These are phyloP conservation scores for Aspergillus sergii DNA, from an alignment of 2,329 filamentous ascomycete genomes.

Conservation along the genomic window DNA sequence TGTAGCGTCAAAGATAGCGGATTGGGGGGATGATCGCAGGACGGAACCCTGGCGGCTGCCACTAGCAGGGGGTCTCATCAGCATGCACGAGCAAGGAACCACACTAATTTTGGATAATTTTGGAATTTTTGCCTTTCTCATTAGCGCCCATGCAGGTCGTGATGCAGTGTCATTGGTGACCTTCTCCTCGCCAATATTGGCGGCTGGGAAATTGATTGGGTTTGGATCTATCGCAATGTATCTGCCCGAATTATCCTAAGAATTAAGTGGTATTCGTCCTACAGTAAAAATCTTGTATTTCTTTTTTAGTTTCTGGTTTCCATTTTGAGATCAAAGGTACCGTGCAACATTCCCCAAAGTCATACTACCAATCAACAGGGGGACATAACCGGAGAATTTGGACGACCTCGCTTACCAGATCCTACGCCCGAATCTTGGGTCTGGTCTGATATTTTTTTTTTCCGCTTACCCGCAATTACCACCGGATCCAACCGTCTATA, in stretches of 20 bases:
- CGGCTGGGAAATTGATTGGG: conserved; percentile 23
- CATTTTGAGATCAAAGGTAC: not conserved
- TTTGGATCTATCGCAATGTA: conserved; percentile 15
- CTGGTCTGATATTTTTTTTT: not conserved
- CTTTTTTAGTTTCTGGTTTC: not conserved
- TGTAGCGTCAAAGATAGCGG: conserved; percentile 1
- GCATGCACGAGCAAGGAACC: conserved; percentile 21
- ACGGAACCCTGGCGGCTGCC: conserved; percentile 16
- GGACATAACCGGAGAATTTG: not conserved
- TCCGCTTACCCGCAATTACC: not conserved
- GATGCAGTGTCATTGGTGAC: conserved; percentile 19
- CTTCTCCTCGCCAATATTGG: not conserved
- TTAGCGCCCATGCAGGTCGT: conserved; percentile 22
- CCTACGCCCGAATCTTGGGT: not conserved
- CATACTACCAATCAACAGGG: not conserved
- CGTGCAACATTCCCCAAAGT: not conserved
- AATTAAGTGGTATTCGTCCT: not conserved
- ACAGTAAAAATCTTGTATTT: not conserved
- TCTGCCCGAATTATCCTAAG: not conserved
- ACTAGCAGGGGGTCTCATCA: conserved; percentile 11
- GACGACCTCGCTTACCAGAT: not conserved
- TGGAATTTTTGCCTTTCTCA: conserved; percentile 9
- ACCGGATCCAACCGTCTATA: not conserved
- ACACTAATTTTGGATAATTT: conserved; percentile 29
- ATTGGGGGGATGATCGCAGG: conserved; percentile 18